A percentile compares a stretch with the other conserved stretches of the same genome.
Conservation (phyloP, 192 early-diverging fungal species). For the Coemansia sp. region DNA sequence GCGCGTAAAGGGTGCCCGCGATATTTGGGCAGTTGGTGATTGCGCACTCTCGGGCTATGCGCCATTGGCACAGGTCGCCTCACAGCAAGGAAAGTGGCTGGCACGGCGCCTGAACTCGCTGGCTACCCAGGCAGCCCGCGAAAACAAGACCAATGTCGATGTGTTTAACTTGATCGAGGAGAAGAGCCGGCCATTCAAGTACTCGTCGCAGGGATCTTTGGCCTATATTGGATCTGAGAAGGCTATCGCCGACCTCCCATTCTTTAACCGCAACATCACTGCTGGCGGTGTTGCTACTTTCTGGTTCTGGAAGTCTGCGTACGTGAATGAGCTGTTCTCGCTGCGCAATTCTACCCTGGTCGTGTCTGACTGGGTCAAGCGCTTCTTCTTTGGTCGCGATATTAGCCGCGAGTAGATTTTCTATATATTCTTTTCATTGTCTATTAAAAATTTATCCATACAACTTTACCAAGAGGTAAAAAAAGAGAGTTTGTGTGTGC, state of each 20-base stretch:
- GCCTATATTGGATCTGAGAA: slow-evolving; percentile 94
- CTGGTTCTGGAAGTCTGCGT: slow-evolving; percentile 78
- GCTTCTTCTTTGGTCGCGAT: slow-evolving; percentile 88
- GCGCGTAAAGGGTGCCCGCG: slow-evolving; percentile 68
- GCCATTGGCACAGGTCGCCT: slow-evolving; percentile 88
- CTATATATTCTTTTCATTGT: neutral
- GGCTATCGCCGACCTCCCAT: slow-evolving; percentile 93
- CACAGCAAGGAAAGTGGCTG: slow-evolving; percentile 86
- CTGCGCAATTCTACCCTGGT: slow-evolving; percentile 82
- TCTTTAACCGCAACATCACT: slow-evolving; percentile 66
- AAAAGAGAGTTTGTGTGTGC: neutral
- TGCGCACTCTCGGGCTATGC: slow-evolving; percentile 79
- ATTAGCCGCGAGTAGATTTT: slow-evolving; percentile 80
- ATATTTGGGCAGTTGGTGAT: slow-evolving; percentile 88
- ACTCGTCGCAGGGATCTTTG: slow-evolving; percentile 83
- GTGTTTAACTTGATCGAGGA: slow-evolving; percentile 33
- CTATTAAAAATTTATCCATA: neutral
- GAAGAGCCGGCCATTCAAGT: slow-evolving; percentile 67
- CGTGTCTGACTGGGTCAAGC: slow-evolving; percentile 89
- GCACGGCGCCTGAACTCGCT: slow-evolving; percentile 66
- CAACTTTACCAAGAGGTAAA: neutral
- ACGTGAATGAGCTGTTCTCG: slow-evolving; percentile 80
- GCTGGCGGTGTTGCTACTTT: slow-evolving; percentile 71
- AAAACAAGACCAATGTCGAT: slow-evolving; percentile 19
- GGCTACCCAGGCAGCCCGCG: neutral